Evolutionary conservation across 768 basidiomycete species (phyloP), one percentile per base, ranked within the genome.

Genomic region (Leccinum aurantiacum): DNA sequence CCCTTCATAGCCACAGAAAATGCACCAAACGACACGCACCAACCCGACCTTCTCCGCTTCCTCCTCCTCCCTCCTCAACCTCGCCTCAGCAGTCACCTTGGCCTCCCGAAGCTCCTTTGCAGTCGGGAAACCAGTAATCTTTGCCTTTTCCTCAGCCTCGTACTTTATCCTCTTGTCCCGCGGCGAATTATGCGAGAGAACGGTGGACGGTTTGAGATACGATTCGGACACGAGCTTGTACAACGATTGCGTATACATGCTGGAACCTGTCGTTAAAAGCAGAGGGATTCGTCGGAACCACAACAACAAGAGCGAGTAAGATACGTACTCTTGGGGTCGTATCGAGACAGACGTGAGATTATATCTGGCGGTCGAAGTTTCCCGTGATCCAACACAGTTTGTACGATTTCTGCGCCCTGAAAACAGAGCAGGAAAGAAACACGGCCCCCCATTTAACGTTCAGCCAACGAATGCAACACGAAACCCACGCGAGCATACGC

Each of bases 141-240:
- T 90, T 5, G 78, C 78, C 70, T 85, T 90, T 72, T 91, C 90
- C 66, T 94, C 91, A 0, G 77, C 78, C 69, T 92, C 91, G 69
- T 93, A 93, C 62, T 86, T 80, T 51, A 95, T 91, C 22, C 83
- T 82, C 65, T 89, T 89, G 70, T 95, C 93, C 31, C 84, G 79
- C 9, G 91, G 91, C 24, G 92, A 94, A 44, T 86, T 71, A 64
- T 95, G 93, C 0, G 89, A 90, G 19, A 90, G 78, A 35, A 84
- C 68, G 1, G 91, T 92, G 17, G 92, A 89, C 22, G 92, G 87
- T 66, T 89, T 91, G 52, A 95, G 76, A 74, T 93, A 93, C n/a
- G 78, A 77, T 44, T 76, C 78, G 2, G 84, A 79, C n/a, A 95
- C 86, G 19, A 95, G 84, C 61, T 84, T 86, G 65, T 86, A 82